Conservation (phyloP, 2,329 filamentous ascomycete genomes). For the Colletotrichum siamense region DNA sequence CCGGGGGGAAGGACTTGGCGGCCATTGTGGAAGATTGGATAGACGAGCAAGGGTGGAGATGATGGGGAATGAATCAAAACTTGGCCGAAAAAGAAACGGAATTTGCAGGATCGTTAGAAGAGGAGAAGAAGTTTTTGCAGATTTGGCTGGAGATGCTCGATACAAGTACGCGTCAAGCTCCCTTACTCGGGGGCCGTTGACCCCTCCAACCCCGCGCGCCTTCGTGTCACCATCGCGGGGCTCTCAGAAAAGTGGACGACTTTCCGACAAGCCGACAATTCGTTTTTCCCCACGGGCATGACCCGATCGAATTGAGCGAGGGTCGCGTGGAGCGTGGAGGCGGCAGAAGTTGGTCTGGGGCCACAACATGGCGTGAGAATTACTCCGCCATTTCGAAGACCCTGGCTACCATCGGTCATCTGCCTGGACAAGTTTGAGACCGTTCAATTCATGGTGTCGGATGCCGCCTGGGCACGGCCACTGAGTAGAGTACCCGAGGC, state of each 20-base stretch:
- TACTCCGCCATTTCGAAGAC: not conserved
- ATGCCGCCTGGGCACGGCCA: not conserved
- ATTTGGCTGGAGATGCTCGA: not conserved
- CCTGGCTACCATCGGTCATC: not conserved
- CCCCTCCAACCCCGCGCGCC: not conserved
- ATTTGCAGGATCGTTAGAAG: not conserved
- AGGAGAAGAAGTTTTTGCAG: not conserved
- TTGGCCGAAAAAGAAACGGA: not conserved
- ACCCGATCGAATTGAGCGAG: not conserved
- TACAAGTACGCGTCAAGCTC: not conserved
- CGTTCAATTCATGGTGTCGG: not conserved
- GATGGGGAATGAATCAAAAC: not conserved
- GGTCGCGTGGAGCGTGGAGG: not conserved
- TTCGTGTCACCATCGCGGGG: not conserved
- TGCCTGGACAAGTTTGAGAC: not conserved
- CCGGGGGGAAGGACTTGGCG: conserved; percentile 46
- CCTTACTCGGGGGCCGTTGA: not conserved
- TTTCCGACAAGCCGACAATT: conserved; percentile 12
- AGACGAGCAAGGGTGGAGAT: not conserved
- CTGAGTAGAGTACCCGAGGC: not conserved
- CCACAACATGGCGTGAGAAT: not conserved
- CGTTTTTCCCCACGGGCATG: not conserved
- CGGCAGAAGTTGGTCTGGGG: not conserved
- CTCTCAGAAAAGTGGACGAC: not conserved
- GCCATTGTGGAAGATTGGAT: conserved; percentile 25